Evolutionary conservation across 2,329 filamentous ascomycete genomes (phyloP).

Genomic region (Pseudocercospora macadamiae): DNA sequence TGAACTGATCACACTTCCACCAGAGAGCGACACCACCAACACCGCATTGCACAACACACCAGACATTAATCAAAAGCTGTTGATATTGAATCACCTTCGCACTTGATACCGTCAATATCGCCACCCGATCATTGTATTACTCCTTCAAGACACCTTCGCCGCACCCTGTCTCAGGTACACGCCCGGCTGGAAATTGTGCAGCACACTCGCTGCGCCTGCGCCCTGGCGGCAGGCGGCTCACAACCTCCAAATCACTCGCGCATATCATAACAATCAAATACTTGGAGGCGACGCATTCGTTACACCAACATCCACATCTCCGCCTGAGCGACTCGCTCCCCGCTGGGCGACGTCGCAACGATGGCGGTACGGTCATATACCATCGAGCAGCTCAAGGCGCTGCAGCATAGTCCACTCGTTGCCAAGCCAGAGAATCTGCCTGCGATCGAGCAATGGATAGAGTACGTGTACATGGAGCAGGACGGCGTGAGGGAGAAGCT

Average conservation of each 20-base stretch:
- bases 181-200: not conserved
- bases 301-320: not conserved
- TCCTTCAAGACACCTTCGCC: not conserved
- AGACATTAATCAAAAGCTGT: not conserved
- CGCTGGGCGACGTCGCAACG: constrained; percentile 10
- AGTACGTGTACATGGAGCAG: constrained; percentile 58
- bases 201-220: not conserved
- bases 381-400: constrained; percentile 71
- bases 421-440: constrained; percentile 77
- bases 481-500: constrained; percentile 41
- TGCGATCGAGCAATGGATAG: constrained; percentile 94
- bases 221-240: not conserved
- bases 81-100: not conserved
- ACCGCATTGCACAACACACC: not conserved
- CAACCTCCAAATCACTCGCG: not conserved
- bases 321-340: constrained; percentile 11
- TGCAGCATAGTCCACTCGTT: constrained; percentile 82
- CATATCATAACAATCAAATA: not conserved
- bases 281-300: not conserved
- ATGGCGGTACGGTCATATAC: constrained; percentile 65
- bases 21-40: no score
- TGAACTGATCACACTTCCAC: not conserved
- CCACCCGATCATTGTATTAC: not conserved
- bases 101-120: not conserved
- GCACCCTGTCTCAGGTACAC: not conserved